Evolutionary conservation across 163 green algal genomes (phyloP).

Genomic region (Chlorella variabilis): DNA sequence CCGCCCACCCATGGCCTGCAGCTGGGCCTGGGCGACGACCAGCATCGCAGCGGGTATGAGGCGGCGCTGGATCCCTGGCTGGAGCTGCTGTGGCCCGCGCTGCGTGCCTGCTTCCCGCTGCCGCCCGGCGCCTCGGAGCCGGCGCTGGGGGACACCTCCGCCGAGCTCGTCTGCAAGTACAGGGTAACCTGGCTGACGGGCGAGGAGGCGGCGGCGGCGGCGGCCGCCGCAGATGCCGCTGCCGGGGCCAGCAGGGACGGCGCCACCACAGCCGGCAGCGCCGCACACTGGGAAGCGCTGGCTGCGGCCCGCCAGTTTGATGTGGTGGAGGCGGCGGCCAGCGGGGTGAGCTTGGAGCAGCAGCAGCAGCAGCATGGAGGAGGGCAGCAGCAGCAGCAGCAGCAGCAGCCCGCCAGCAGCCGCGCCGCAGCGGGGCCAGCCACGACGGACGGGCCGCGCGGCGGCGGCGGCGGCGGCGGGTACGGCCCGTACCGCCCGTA

Average conservation of each 20-base stretch:
- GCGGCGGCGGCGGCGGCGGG: not conserved
- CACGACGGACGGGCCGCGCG: not conserved
- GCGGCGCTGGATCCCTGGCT: slow-evolving; percentile 91
- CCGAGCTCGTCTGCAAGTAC: slow-evolving; percentile 49
- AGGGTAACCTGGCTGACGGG: slow-evolving; percentile 19
- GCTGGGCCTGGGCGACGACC: slow-evolving; percentile 90
- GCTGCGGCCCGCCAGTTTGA: slow-evolving; percentile 59
- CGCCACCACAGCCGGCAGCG: not conserved
- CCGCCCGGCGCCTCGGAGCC: slow-evolving; percentile 50
- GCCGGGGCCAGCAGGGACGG: not conserved
- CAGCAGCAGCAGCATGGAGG: slow-evolving; percentile 18
- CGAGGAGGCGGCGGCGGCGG: slow-evolving; percentile 15
- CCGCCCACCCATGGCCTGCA: too few relatives aligned
- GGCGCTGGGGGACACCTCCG: slow-evolving; percentile 31
- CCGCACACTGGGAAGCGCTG: slow-evolving; percentile 43
- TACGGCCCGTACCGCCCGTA: slow-evolving; percentile 49
- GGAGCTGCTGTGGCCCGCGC: slow-evolving; percentile 70
- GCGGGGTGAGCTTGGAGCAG: not conserved
- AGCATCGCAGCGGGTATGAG: slow-evolving; percentile 86
- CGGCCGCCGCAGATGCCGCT: not conserved
- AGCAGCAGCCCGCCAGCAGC: not conserved
- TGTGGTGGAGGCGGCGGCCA: slow-evolving; percentile 45
- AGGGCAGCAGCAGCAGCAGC: slow-evolving; percentile 31
- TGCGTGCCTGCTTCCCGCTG: slow-evolving; percentile 44
- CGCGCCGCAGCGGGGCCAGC: not conserved